Conservation (phyloP, 1,284 basidiomycete species). For the Pascua sp. region DNA sequence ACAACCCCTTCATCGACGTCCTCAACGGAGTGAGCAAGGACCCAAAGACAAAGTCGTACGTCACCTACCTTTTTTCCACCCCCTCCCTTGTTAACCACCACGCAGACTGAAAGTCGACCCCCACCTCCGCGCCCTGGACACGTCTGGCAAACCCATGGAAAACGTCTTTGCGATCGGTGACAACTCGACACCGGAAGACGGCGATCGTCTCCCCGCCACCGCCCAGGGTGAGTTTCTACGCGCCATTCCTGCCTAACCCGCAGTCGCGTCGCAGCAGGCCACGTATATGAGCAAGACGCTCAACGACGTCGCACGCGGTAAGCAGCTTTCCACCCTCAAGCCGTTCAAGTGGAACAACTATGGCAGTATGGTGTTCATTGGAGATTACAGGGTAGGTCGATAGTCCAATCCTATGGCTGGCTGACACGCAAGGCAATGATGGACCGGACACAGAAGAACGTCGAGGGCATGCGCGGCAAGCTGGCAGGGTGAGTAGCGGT, state of each 20-base stretch:
- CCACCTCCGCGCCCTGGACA: constrained; percentile 59
- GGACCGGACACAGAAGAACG: constrained; percentile 61
- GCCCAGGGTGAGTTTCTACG: constrained; percentile 55
- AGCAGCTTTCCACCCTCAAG: constrained; percentile 39
- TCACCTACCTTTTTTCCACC: constrained; percentile 7
- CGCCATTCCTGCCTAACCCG: constrained; percentile 29
- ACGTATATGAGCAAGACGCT: constrained; percentile 67
- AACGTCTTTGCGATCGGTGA: constrained; percentile 84
- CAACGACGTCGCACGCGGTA: constrained; percentile 59
- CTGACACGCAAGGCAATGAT: constrained; percentile 60
- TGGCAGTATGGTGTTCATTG: constrained; percentile 76
- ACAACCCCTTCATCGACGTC: constrained; percentile 68
- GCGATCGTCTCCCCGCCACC: constrained; percentile 69
- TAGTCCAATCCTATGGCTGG: too few species aligned
- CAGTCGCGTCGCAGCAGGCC: constrained; percentile 74
- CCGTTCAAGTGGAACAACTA: constrained; percentile 67
- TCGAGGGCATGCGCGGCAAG: constrained; percentile 59
- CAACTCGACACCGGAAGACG: constrained; percentile 61
- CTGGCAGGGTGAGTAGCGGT: constrained; percentile 55
- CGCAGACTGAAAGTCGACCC: constrained; percentile 60
- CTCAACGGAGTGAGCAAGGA: constrained; percentile 64
- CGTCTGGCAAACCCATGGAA: constrained; percentile 60
- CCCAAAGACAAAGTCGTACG: constrained; percentile 59
- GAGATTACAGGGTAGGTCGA: constrained; percentile 58
- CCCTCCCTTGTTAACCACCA: neutral